phyloP scores from a whole-genome alignment of 75 land plant species.

The Selaginella moellendorffii region DNA sequence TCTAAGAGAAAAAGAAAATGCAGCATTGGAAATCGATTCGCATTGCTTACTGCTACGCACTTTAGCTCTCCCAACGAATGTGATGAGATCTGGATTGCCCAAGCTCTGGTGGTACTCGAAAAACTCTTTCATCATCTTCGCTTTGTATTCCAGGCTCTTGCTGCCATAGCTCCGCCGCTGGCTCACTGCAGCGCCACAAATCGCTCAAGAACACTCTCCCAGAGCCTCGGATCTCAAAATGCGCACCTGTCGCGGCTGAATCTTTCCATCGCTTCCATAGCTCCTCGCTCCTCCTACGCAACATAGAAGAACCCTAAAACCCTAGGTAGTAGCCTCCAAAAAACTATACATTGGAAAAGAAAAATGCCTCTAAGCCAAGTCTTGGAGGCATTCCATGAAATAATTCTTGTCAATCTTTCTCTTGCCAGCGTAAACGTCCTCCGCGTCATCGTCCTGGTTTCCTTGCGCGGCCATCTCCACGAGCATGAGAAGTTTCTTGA shows the following conservation, averaged over 20 bases:
- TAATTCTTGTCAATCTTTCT: slow-evolving; percentile 46
- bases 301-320: too few relatives aligned
- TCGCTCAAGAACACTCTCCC: too few relatives aligned
- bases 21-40: not conserved
- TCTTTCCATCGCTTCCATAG: not conserved
- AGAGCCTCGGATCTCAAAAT: too few relatives aligned
- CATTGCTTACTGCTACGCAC: not conserved
- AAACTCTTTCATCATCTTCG: not conserved
- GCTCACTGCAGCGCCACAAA: too few relatives aligned
- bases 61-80: not conserved
- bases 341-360: too few relatives aligned
- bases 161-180: too few relatives aligned
- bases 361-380: too few relatives aligned
- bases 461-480: slow-evolving; percentile 90
- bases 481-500: slow-evolving; percentile 74
- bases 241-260: too few relatives aligned
- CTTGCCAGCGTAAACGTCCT: slow-evolving; percentile 51
- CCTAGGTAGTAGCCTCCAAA: too few relatives aligned
- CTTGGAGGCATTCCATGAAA: slow-evolving; percentile 48
- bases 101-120: not conserved
- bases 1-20: not conserved
- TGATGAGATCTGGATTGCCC: not conserved
- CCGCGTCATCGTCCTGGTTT: slow-evolving; percentile 36
- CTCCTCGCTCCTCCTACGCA: too few relatives aligned
- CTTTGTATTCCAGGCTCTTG: too few relatives aligned